These are phyloP conservation scores for Tribonema minus DNA, from an alignment of 108 stramenopile species.

Conservation along the genomic window DNA sequence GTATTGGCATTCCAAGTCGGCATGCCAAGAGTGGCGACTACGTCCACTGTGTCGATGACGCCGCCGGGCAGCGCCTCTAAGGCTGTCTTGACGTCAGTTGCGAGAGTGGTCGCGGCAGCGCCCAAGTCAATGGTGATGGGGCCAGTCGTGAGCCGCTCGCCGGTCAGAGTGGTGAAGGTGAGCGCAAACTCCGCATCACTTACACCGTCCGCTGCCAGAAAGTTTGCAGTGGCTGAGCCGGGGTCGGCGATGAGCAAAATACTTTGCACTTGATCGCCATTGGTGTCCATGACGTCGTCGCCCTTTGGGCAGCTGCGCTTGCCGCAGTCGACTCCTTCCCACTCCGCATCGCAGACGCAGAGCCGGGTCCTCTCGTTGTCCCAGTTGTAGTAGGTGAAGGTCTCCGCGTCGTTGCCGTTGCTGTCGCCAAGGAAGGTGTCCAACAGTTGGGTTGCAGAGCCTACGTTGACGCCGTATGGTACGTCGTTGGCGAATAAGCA, in stretches of 20 bases:
- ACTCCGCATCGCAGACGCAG: conserved; percentile 66
- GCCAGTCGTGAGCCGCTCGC: conserved; percentile 37
- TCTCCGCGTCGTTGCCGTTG: conserved; percentile 34
- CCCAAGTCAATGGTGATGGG: conserved; percentile 38
- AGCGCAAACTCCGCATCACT: too few species aligned
- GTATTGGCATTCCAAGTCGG: too few species aligned
- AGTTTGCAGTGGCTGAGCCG: too few species aligned
- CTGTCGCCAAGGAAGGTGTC: conserved; percentile 35
- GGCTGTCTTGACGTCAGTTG: too few species aligned
- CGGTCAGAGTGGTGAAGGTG: conserved; percentile 20
- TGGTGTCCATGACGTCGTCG: conserved; percentile 51
- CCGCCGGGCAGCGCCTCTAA: conserved; percentile 37
- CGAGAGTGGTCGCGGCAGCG: background rate
- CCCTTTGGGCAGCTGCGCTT: conserved; percentile 70
- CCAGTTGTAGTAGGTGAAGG: conserved; percentile 42
- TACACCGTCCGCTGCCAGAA: too few species aligned
- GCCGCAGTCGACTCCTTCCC: conserved; percentile 70
- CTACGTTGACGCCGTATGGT: conserved; percentile 23
- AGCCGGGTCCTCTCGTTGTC: conserved; percentile 45
- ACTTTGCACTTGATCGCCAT: background rate
- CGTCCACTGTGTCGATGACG: too few species aligned
- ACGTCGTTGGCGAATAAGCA: conserved; percentile 36
- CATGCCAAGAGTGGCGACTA: too few species aligned
- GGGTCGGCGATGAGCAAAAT: too few species aligned
- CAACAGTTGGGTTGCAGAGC: too few species aligned